Conservation (phyloP, 805 yeast species). For the Scheffersomyces stipitis region DNA sequence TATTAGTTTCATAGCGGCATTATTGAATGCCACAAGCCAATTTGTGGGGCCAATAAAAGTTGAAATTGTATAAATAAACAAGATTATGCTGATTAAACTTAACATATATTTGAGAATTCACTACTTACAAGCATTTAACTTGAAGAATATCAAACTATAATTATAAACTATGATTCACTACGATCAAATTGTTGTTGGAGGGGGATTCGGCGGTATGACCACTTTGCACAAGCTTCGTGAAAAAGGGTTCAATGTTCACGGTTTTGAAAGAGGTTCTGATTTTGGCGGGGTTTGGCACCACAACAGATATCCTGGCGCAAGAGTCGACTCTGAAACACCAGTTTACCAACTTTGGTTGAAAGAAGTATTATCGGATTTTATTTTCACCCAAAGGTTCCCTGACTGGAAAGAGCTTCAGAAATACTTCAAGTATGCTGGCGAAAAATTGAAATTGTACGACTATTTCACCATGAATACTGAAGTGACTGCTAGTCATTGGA, state of each 20-base stretch:
- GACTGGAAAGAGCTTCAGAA: slow-evolving; percentile 19
- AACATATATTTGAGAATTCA: not conserved
- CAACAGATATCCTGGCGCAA: slow-evolving; percentile 19
- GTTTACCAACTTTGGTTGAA: slow-evolving; percentile 21
- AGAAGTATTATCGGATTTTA: slow-evolving; percentile 22
- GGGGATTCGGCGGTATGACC: slow-evolving; percentile 14
- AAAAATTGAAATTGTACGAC: slow-evolving; percentile 17
- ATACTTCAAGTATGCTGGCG: slow-evolving; percentile 24
- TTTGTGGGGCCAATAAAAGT: not conserved
- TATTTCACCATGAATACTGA: slow-evolving; percentile 17
- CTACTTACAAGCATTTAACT: not conserved
- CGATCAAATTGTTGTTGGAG: slow-evolving; percentile 11
- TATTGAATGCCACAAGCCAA: not conserved
- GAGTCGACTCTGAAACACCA: slow-evolving; percentile 27
- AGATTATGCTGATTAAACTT: not conserved
- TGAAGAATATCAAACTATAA: not conserved
- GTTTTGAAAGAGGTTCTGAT: slow-evolving; percentile 8
- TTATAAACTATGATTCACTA: not conserved
- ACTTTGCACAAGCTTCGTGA: slow-evolving; percentile 11
- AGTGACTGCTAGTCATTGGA: slow-evolving; percentile 21
- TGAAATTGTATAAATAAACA: not conserved
- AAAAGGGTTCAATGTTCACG: slow-evolving; percentile 11
- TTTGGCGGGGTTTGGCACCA: slow-evolving; percentile 17
- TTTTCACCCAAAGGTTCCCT: slow-evolving; percentile 23
- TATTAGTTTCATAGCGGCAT: not conserved